A percentile compares a stretch with the other conserved stretches of the same genome.
Conservation (phyloP, 1,139 yeast genomes). For the Nakaseomyces bracarensis region DNA sequence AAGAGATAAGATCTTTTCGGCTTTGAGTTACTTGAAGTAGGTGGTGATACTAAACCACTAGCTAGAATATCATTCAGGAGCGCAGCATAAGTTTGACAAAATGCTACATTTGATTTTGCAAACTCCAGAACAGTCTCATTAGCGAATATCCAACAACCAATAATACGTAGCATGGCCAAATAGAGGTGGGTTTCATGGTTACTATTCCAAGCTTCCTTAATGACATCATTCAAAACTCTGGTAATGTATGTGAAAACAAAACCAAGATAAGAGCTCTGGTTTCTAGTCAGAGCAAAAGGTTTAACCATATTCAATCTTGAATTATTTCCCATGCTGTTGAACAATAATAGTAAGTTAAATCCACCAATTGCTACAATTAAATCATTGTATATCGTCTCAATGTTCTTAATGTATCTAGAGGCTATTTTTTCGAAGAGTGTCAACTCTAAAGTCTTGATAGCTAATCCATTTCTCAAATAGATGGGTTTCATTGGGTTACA, state of each 20-base stretch:
- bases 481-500: constrained; percentile 13
- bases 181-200: constrained; percentile 22
- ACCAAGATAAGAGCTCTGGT: constrained; percentile 16
- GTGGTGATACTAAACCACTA: constrained; percentile 10
- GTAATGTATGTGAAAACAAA: constrained; percentile 25
- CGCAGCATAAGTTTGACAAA: constrained; percentile 34
- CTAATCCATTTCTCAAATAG: constrained; percentile 14
- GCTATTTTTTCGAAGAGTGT: constrained; percentile 24
- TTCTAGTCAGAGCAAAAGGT: constrained; percentile 8
- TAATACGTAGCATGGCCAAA: constrained; percentile 38
- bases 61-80: constrained; percentile 31
- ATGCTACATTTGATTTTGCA: constrained; percentile 33
- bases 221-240: constrained; percentile 22
- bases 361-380: constrained; percentile 25
- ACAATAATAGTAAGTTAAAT: constrained; percentile 20
- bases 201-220: constrained; percentile 20
- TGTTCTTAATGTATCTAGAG: constrained; percentile 24
- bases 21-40: constrained; percentile 16
- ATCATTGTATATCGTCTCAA: constrained; percentile 24
- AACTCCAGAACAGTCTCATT: constrained; percentile 38
- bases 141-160: constrained; percentile 47
- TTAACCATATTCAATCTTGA: constrained; percentile 8
- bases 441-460: constrained; percentile 17
- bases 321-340: constrained; percentile 7
- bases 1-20: constrained; percentile 48